Base-by-base conservation (phyloP, 129 eudicot genomes). In the Artemisia argyi region DNA sequence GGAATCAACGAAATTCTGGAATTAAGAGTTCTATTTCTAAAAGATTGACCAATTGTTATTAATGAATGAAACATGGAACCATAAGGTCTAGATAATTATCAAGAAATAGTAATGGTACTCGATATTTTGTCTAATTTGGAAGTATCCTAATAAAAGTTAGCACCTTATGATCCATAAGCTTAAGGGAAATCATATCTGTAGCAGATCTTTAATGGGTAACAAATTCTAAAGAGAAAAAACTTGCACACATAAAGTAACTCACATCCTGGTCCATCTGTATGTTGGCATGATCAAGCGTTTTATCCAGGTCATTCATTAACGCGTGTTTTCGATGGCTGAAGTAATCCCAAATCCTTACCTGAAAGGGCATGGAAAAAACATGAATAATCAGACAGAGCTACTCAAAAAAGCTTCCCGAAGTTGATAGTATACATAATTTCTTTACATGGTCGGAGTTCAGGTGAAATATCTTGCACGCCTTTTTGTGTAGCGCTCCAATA, bases 211-310 rank as follows among this genome's bases (percentile, higher is more conserved):
- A 66, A 54, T 22, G 58, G 17, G 32, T 17, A 52, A 52, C 17
- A 52, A 52, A 10, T 13, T 13, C 57, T 52, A 75, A 54, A 56
- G 32, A 39, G 1, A 39, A 39, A 39, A 75, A 73, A 42, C 18
- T 66, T 42, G 44, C 30, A n/a, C 58, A 65, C 7, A 60, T 65
- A 84, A 71, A 69, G 69, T 72, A 39, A 85, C 98, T 73, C 74
- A 93, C 98, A 73, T 93, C 98, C 76, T 93, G 98, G 76, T 93
- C 96, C 92, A 84, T 93, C 75, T 93, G 98, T 70, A 93, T 82
- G 70, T 87, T 93, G 69, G 89, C 96, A 71, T 87, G 92, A 79
- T 89, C 98, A 65, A 93, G 98, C 0, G 95, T 83, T 75, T 93
- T 93, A 58, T 85, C 98, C 88, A 93, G 60, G 76, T 93, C 98